Conservation (phyloP, 192 early-diverging fungal genomes). For the Backusella morwellensis region DNA sequence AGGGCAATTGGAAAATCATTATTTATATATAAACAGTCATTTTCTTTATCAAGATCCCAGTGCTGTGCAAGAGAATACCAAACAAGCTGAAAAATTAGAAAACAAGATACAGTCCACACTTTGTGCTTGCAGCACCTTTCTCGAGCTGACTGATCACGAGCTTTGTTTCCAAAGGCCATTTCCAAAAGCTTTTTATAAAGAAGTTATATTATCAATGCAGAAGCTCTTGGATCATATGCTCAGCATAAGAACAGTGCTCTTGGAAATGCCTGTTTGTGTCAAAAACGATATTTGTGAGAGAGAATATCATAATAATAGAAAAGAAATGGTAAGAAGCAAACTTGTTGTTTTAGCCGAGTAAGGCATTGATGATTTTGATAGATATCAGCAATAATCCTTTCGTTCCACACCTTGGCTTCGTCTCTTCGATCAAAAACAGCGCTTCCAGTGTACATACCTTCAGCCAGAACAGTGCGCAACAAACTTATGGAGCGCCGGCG, state of each 20-base stretch:
- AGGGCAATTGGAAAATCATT: constrained; percentile 53
- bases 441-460: constrained; percentile 70
- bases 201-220: constrained; percentile 68
- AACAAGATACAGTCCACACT: constrained; percentile 18
- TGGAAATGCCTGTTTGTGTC: constrained; percentile 38
- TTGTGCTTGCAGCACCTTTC: constrained; percentile 34
- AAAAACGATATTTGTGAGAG: constrained; percentile 48
- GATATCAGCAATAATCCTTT: constrained; percentile 61
- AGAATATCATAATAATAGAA: background rate
- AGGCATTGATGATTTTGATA: background rate
- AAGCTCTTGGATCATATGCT: constrained; percentile 69
- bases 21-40: constrained; percentile 63
- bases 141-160: constrained; percentile 67
- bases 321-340: background rate
- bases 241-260: constrained; percentile 51
- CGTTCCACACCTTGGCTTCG: constrained; percentile 70
- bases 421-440: constrained; percentile 71
- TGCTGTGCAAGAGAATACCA: constrained; percentile 16
- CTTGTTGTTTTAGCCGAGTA: background rate
- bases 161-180: constrained; percentile 72
- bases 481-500: constrained; percentile 31
- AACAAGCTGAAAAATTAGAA: constrained; percentile 21
- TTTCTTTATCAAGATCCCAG: constrained; percentile 53
- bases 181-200: constrained; percentile 58
- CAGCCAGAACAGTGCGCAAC: constrained; percentile 41